Percentiles rank a stretch among this genome's conserved stretches.
These are phyloP conservation scores for Zopfia rhizophila DNA, from an alignment of 2,329 filamentous ascomycete genomes.

Conservation along the genomic window DNA sequence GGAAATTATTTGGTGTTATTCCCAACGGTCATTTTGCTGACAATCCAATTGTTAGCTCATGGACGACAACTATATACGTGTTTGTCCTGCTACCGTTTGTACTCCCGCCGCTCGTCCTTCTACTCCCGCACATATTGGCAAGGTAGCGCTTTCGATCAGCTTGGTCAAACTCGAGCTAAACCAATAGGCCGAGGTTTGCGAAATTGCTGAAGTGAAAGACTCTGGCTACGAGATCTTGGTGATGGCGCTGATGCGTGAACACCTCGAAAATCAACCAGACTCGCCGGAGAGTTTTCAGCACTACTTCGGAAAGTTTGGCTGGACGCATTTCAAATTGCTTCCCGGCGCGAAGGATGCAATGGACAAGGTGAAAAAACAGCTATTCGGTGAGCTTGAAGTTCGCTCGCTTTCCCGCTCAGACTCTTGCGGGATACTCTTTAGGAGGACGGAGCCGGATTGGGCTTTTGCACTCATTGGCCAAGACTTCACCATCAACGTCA, in stretches of 20 bases:
- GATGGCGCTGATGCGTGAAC: slow-evolving; percentile 5
- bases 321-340: slow-evolving; percentile 10
- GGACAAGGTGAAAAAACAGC: slow-evolving; percentile 9
- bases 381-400: slow-evolving; percentile 9
- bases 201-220: slow-evolving; percentile 11
- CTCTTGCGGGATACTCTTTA: slow-evolving; percentile 1
- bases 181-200: slow-evolving; percentile 8
- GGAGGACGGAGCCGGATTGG: slow-evolving; percentile 1
- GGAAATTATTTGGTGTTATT: slow-evolving; percentile 2
- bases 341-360: slow-evolving; percentile 10
- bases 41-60: slow-evolving; percentile 12
- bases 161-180: slow-evolving; percentile 13
- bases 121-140: slow-evolving; percentile 6
- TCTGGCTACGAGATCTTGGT: slow-evolving; percentile 8
- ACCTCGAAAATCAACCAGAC: slow-evolving; percentile 6
- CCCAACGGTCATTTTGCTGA: slow-evolving; percentile 9
- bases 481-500: background rate
- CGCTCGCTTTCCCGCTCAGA: slow-evolving; percentile 1
- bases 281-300: slow-evolving; percentile 4
- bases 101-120: slow-evolving; percentile 7
- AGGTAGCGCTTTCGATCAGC: slow-evolving; percentile 7
- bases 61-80: slow-evolving; percentile 9
- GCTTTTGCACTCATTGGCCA: slow-evolving; percentile 3
- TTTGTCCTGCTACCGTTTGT: too few relatives aligned
- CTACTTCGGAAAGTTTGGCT: slow-evolving; percentile 10